Evolutionary conservation across 192 early-diverging fungal species (phyloP).

Genomic region (Coemansia sp.): DNA sequence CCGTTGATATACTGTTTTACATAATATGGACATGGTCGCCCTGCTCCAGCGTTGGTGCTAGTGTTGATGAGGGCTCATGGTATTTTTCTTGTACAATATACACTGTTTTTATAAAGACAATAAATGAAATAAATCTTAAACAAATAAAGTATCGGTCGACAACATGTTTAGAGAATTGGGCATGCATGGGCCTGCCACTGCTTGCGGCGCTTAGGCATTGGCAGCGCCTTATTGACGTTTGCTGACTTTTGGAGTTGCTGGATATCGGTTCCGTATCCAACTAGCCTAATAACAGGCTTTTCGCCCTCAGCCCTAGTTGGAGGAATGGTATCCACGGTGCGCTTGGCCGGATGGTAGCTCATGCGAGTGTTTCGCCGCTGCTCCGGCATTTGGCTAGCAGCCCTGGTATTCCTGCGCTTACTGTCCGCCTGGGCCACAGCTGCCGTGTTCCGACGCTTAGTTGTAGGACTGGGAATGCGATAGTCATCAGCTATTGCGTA

Average conservation of each 20-base stretch:
- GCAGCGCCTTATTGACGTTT: conserved; percentile 42
- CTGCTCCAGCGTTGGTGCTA: too few relatives aligned
- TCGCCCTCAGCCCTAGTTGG: not conserved
- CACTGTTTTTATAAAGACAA: too few relatives aligned
- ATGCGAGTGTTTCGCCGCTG: conserved; percentile 10
- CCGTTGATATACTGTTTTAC: too few relatives aligned
- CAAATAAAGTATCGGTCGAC: too few relatives aligned
- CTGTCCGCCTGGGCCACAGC: not conserved
- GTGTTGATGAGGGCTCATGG: too few relatives aligned
- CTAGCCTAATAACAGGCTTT: not conserved
- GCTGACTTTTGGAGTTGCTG: not conserved
- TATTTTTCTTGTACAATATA: too few relatives aligned
- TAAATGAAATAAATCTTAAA: too few relatives aligned
- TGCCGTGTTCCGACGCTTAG: conserved; percentile 5
- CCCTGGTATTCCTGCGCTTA: conserved; percentile 9
- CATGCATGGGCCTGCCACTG: conserved; percentile 15
- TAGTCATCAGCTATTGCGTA: not conserved
- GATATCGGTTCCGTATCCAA: not conserved
- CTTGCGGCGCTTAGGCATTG: conserved; percentile 21
- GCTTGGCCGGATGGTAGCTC: not conserved
- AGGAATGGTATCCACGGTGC: not conserved
- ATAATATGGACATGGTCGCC: too few relatives aligned
- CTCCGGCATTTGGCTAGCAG: not conserved
- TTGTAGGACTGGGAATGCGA: not conserved
- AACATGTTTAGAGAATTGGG: conserved; percentile 17